These are phyloP conservation scores for Colletotrichum horii DNA, from an alignment of 2,329 filamentous ascomycete genomes.

Conservation along the genomic window DNA sequence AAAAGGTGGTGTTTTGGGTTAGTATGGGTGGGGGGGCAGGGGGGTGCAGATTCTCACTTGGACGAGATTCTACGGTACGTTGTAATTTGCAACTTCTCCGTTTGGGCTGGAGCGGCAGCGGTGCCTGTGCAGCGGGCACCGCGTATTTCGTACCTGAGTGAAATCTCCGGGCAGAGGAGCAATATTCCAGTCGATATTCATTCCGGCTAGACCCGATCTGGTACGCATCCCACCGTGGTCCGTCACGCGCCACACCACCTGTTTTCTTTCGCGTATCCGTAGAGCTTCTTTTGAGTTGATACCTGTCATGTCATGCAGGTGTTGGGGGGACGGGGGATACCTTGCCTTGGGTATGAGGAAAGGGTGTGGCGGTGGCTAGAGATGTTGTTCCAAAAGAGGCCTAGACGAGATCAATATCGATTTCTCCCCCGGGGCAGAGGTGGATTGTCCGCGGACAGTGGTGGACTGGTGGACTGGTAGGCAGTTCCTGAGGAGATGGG, in stretches of 20 bases:
- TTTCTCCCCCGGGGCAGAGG: background rate
- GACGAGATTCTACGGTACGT: background rate
- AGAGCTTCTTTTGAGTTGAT: background rate
- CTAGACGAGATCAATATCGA: background rate
- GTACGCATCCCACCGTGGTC: background rate
- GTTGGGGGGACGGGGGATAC: background rate
- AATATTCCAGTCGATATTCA: background rate
- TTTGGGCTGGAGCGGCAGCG: background rate
- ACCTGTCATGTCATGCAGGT: background rate
- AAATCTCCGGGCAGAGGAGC: background rate
- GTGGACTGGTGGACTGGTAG: background rate
- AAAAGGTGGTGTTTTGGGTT: too few relatives aligned
- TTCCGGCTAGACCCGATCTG: background rate
- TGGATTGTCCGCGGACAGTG: background rate
- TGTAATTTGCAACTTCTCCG: background rate
- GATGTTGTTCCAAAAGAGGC: background rate
- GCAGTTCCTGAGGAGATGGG: background rate
- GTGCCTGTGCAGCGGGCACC: background rate
- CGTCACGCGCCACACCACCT: background rate
- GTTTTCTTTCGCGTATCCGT: background rate
- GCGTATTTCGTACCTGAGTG: background rate
- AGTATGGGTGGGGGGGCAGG: too few relatives aligned
- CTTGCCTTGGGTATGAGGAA: too few relatives aligned
- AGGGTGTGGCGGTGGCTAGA: background rate
- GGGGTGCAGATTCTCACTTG: background rate